Evolutionary conservation across 495 filamentous ascomycete genomes (phyloP).

Genomic region (Penicillium ucsense): DNA sequence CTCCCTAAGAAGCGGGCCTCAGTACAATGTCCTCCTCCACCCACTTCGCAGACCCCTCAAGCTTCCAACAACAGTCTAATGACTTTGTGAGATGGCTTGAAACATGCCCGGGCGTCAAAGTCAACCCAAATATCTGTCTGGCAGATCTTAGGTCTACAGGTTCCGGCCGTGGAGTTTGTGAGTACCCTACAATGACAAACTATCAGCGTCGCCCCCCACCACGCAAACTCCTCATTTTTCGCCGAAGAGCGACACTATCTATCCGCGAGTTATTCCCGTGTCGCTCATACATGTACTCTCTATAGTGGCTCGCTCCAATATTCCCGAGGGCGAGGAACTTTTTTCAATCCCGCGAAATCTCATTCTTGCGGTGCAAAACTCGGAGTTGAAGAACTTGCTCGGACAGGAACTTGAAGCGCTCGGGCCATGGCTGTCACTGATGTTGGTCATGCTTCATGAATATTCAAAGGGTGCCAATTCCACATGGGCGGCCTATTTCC

Average conservation of each 20-base stretch:
- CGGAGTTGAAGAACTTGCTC: constrained; percentile 35
- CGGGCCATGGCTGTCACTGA: constrained; percentile 53
- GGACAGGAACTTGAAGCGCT: constrained; percentile 33
- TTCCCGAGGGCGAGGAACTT: constrained; percentile 53
- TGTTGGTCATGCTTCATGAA: constrained; percentile 76
- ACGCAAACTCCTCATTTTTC: constrained; percentile 8
- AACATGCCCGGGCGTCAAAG: constrained; percentile 35
- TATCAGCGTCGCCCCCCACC: constrained; percentile 5
- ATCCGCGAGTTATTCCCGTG: no score
- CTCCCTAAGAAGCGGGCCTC: not conserved
- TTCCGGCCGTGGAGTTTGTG: constrained; percentile 54
- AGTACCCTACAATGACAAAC: constrained; percentile 13
- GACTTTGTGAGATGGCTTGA: constrained; percentile 48
- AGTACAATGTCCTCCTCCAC: constrained; percentile 28
- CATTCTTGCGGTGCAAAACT: constrained; percentile 45
- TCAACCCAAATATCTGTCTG: constrained; percentile 47
- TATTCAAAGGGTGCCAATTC: constrained; percentile 51
- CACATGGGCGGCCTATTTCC: constrained; percentile 70
- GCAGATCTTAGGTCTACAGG: constrained; percentile 41
- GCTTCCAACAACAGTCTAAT: constrained; percentile 38
- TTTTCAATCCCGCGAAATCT: constrained; percentile 51
- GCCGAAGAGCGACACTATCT: no score
- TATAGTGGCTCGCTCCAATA: constrained; percentile 46
- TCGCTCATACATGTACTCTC: constrained; percentile 14
- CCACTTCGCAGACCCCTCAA: constrained; percentile 29